Base-by-base conservation (phyloP, 2,329 filamentous ascomycete genomes). In the Calonectria naviculata region DNA sequence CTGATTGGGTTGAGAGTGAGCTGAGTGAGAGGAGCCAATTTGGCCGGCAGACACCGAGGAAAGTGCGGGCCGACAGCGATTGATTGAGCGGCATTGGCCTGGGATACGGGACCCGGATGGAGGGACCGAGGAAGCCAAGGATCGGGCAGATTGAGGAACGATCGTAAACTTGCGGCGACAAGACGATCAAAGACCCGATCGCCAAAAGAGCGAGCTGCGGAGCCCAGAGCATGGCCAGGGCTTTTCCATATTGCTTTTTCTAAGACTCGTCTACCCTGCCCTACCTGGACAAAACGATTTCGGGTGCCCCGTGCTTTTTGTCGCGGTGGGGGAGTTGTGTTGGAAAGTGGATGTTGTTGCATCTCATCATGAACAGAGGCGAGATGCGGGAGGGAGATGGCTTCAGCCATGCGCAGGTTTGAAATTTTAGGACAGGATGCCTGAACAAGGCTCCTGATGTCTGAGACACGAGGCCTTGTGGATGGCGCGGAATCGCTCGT, bases 321-420 rank as follows among this genome's bases (percentile, higher is more conserved):
- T 29, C 13, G 9, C 6, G 13, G 31, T 56, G 31, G 21, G n/a
- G 29, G 24, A 7, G 26, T 9, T 7, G 42, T 46, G 42, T 24
- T 24, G n/a, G 42, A 24, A 9, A 24, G n/a, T 24, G n/a, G 12
- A 13, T 24, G n/a, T n/a, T 24, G 42, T n/a, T 24, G 42, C 19
- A 21, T 46, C 19, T 19, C 19, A 21, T 46, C 5, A 24, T 56
- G 49, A 36, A 28, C 26, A 24, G 26, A 26, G 46, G 29, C n/a
- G 49, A 56, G 49, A 34, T 36, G 52, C 52, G 52, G 52, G 52
- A 56, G 52, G 19, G 52, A 56, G 52, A 56, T 38, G 52, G 52
- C 52, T 56, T 56, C 52, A 38, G 52, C 31, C 52, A 56, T 56
- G n/a, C n/a, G n/a, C 31, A 56, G 29, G 4, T 38, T 38, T 15